Percentiles rank a stretch among this genome's conserved stretches.
These are phyloP conservation scores for Myxozyma monticola DNA, from an alignment of 805 yeast species.

Conservation along the genomic window DNA sequence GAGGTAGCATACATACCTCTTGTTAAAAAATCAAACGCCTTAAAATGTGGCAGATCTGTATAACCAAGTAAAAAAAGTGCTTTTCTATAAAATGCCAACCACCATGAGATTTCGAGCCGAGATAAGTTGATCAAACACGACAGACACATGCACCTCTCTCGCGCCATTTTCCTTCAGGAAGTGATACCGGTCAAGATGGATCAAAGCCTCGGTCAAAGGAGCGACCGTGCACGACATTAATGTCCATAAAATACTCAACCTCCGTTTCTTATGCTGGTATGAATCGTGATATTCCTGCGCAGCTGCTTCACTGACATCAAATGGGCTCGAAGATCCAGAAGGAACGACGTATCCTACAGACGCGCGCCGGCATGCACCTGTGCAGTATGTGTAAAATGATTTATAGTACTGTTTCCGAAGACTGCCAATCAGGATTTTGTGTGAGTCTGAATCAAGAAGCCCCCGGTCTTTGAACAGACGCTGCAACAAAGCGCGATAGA, in stretches of 20 bases:
- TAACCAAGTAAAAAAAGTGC: too few species aligned
- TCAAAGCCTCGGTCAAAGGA: constrained; percentile 31
- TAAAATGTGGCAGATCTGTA: too few species aligned
- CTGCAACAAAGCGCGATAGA: constrained; percentile 32
- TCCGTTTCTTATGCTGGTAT: constrained; percentile 15
- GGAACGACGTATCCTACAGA: constrained; percentile 5
- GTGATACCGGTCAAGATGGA: constrained; percentile 28
- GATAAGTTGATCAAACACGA: constrained; percentile 28
- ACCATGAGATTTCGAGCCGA: constrained; percentile 31
- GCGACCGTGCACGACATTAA: constrained; percentile 30
- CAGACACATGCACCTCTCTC: constrained; percentile 19
- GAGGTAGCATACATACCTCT: neutral
- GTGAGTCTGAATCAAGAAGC: constrained; percentile 5
- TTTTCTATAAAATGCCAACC: constrained; percentile 22
- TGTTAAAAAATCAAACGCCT: neutral
- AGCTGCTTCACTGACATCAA: constrained; percentile 13
- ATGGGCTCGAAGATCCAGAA: constrained; percentile 6
- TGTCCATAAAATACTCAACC: constrained; percentile 32
- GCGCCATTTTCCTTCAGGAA: constrained; percentile 26
- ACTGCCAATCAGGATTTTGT: constrained; percentile 23
- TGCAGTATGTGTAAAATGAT: constrained; percentile 26
- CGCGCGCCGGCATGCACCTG: constrained; percentile 28
- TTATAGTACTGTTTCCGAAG: constrained; percentile 28
- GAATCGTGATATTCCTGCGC: constrained; percentile 10
- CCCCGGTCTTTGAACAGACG: constrained; percentile 25